Evolutionary conservation across 257 asterid species (phyloP).

Genomic region (Scutellaria baicalensis): DNA sequence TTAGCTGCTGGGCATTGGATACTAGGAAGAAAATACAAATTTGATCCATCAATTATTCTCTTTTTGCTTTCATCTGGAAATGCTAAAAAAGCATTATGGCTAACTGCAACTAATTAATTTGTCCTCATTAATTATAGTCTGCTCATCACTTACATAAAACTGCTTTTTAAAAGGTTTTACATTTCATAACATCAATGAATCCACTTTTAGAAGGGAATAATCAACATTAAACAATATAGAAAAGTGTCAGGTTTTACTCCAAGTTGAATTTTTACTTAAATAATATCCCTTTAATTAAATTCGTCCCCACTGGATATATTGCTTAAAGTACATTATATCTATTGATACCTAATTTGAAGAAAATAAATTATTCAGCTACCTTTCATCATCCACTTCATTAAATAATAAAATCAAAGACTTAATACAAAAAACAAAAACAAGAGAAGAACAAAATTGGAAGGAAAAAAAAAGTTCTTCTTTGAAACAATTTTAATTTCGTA

Average conservation of each 20-base stretch:
- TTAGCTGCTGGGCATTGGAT: conserved; percentile 46
- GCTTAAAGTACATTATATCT: no score
- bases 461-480: no score
- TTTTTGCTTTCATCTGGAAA: conserved; percentile 9
- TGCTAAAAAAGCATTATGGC: conserved; percentile 5
- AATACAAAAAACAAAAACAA: no score
- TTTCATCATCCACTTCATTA: no score
- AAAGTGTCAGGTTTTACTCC: neutral
- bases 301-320: no score
- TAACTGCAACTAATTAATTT: neutral
- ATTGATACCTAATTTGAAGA: no score
- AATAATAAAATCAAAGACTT: no score
- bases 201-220: neutral
- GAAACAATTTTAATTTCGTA: no score
- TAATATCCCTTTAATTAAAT: neutral
- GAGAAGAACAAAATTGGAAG: no score
- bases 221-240: neutral
- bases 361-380: no score
- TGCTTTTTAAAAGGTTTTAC: conserved; percentile 4
- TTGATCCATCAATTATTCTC: conserved; percentile 8
- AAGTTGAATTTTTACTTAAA: neutral
- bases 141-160: neutral
- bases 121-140: neutral
- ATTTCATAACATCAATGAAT: neutral
- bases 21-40: neutral